Conservation (phyloP, 2,329 filamentous ascomycete genomes). For the Monosporascus ibericus region DNA sequence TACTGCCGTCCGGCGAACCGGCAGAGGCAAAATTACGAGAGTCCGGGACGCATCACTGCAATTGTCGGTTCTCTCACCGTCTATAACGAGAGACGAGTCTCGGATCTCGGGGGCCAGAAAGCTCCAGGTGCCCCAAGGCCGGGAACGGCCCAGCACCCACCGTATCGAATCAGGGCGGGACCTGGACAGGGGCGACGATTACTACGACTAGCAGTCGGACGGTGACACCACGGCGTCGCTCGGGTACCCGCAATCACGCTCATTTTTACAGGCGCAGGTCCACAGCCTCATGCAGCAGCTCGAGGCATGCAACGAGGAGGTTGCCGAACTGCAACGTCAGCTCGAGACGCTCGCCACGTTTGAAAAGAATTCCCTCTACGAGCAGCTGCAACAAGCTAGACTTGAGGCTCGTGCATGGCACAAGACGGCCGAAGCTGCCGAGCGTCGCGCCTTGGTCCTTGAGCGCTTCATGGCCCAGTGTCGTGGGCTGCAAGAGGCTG, state of each 20-base stretch:
- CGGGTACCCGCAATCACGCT: slow-evolving; percentile 23
- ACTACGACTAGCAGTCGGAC: too few relatives aligned
- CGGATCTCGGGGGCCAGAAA: too few relatives aligned
- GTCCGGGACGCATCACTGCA: neutral
- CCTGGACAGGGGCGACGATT: slow-evolving; percentile 1
- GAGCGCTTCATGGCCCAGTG: slow-evolving; percentile 33
- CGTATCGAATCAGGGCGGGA: neutral
- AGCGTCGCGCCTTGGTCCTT: slow-evolving; percentile 44
- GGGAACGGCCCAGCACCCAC: too few relatives aligned
- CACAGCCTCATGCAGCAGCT: slow-evolving; percentile 43
- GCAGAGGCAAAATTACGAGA: neutral
- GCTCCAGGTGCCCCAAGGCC: too few relatives aligned
- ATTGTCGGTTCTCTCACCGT: neutral
- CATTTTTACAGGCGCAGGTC: slow-evolving; percentile 42
- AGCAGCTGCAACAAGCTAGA: slow-evolving; percentile 39
- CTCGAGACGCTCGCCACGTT: slow-evolving; percentile 37
- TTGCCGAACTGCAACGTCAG: slow-evolving; percentile 36
- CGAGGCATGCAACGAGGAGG: slow-evolving; percentile 39
- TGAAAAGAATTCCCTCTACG: slow-evolving; percentile 40
- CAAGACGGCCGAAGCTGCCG: slow-evolving; percentile 48
- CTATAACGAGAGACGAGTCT: neutral
- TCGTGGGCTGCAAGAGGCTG: slow-evolving; percentile 7
- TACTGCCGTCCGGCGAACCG: neutral
- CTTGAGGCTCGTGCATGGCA: slow-evolving; percentile 45
- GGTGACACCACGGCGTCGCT: neutral